Evolutionary conservation across 2,329 filamentous ascomycete genomes (phyloP), one percentile per base, ranked within the genome.

Genomic region (Sarocladiaceae sp.): DNA sequence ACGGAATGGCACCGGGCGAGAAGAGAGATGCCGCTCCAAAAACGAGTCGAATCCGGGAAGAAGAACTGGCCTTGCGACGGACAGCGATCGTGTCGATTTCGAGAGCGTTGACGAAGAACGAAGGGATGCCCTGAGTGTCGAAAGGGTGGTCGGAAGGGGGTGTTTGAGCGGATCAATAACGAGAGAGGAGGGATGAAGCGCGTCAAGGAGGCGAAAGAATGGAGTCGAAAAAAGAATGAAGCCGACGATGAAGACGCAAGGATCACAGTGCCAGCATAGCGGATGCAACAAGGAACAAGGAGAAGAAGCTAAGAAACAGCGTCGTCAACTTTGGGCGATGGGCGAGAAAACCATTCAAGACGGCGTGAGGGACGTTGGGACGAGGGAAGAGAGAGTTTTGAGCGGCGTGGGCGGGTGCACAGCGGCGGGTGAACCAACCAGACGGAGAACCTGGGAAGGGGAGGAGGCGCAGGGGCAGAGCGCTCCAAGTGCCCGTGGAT

Each of bases 371-470:
- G 40, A 29, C 18, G 37, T 42, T 42, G 10, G 37, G 18, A 13
- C 12, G 37, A 26, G 44, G 44, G n/a, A 18, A 33, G 18, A 31
- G 44, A 48, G 44, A 48, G 44, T 48, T 48, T 48, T 48, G 44
- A 48, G 26, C 44, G 22, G 26, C 29, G n/a, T 23, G 37, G 37
- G 37, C 37, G 37, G 22, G 37, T 22, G 18, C 7, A 20, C 17
- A 40, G 23, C 37, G 37, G 40, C 20, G 40, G 20, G 23, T 10
- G 40, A n/a, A n/a, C 7, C n/a, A 20, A 44, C 5, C 17, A 23
- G 37, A n/a, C n/a, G n/a, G n/a, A n/a, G 35, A 40, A 40, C 37
- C n/a, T n/a, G n/a, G 17, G 37, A 17, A 17, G 11, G 7, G 39
- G 40, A 29, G 40, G 40, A 29, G 40, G 40, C 23, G 40, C 40